Percentiles rank a stretch among this genome's conserved stretches.
Evolutionary conservation across 2,329 filamentous ascomycete genomes (phyloP).

Genomic region (Pseudogymnoascus sp.): DNA sequence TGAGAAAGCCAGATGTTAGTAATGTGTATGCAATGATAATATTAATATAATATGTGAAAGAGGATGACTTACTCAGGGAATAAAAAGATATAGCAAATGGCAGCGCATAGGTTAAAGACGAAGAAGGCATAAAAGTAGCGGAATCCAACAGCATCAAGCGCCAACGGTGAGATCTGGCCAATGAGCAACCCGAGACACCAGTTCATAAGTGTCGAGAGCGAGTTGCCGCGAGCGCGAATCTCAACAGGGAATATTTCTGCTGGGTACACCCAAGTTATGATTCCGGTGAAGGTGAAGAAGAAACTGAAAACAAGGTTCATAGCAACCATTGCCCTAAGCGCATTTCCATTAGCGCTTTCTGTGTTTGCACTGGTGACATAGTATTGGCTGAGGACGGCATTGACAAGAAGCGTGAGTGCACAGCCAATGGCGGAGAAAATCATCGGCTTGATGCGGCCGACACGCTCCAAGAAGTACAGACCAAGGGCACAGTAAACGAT

Average conservation of each 20-base stretch:
- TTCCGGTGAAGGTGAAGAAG: conserved; percentile 44
- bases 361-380: conserved; percentile 34
- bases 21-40: conserved; percentile 21
- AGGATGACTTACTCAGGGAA: conserved; percentile 27
- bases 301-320: conserved; percentile 42
- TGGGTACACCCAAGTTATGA: conserved; percentile 50
- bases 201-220: conserved; percentile 49
- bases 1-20: conserved; percentile 27
- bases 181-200: conserved; percentile 50
- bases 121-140: conserved; percentile 42
- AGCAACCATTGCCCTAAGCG: conserved; percentile 45
- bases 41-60: conserved; percentile 19
- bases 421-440: conserved; percentile 42
- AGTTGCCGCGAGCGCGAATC: conserved; percentile 54
- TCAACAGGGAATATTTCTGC: conserved; percentile 53
- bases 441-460: conserved; percentile 31
- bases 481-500: conserved; percentile 37
- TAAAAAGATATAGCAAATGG: conserved; percentile 18
- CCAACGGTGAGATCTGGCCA: conserved; percentile 46
- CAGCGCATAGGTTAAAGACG: conserved; percentile 39
- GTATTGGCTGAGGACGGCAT: conserved; percentile 42
- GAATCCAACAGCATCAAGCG: conserved; percentile 46
- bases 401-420: conserved; percentile 45
- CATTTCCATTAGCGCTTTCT: conserved; percentile 34
- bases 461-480: conserved; percentile 21